Base-by-base conservation (phyloP, 2,329 filamentous ascomycete species). In the Corynespora cassiicola region DNA sequence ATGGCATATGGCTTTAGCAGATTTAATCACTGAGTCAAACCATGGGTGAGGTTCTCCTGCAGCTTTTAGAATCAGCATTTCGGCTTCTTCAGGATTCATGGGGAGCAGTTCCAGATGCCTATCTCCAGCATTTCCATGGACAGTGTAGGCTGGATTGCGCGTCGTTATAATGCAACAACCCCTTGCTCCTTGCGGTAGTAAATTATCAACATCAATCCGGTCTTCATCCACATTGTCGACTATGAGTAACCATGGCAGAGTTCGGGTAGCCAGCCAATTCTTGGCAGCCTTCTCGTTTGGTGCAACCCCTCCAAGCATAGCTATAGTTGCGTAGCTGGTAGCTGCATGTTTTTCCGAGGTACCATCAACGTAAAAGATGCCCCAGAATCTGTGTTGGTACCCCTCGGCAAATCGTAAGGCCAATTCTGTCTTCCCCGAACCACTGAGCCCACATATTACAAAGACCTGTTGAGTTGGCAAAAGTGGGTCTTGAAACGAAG, bases 391-490 rank as follows among this genome's bases (percentile, higher is more conserved):
- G 7, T 31, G 11, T 31, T 19, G 28, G 12, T 8, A 19, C 9
- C 8, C 28, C 16, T 31, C 7, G 6, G 28, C 28, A 19, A 17
- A 31, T 17, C 20, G 17, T 6, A 7, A 19, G 14, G 11, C 10
- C 11, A 31, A 12, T 12, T 31, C 28, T 8, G 28, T 31, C 14
- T 31, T 31, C 6, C 28, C 28, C 20, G 28, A 15, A 15, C 28
- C 28, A 8, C 28, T 12, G 7, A 19, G 8, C 6, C 28, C 28
- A 19, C 9, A 31, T 19, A 31, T 19, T 6, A 31, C 28, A 15
- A 31, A 31, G 6, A 14, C 14, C 28, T 31, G 6, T 19, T 31
- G 28, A 6, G 12, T 8, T 9, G 10, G 17, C 7, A 9, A 8
- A n/a, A n/a, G n/a, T 19, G 28, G 17, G 6, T 31, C 16, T 8